A percentile compares a stretch with the other conserved stretches of the same genome.
Evolutionary conservation across 495 filamentous ascomycete genomes (phyloP).

Genomic region (Penicillium argentinense): DNA sequence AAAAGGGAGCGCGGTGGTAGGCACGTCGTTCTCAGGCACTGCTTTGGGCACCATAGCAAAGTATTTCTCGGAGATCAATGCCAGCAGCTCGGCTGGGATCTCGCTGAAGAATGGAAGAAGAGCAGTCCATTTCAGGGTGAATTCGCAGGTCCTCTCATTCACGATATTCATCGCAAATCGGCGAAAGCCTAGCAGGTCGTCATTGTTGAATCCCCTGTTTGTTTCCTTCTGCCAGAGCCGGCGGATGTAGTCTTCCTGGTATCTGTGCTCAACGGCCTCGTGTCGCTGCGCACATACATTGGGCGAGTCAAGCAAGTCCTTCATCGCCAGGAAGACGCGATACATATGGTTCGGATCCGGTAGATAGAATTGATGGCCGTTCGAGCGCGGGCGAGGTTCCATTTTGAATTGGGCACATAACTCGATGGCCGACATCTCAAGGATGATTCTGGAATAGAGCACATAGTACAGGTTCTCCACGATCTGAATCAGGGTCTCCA

Average conservation of each 20-base stretch:
- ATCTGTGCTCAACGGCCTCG: slow-evolving; percentile 19
- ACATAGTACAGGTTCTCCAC: slow-evolving; percentile 39
- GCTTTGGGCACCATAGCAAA: slow-evolving; percentile 21
- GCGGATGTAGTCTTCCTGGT: slow-evolving; percentile 29
- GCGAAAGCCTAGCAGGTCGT: slow-evolving; percentile 38
- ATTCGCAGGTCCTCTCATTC: slow-evolving; percentile 17
- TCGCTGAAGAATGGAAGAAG: slow-evolving; percentile 25
- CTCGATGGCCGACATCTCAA: slow-evolving; percentile 40
- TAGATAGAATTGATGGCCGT: slow-evolving; percentile 16
- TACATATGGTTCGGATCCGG: slow-evolving; percentile 35
- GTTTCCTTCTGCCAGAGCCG: slow-evolving; percentile 11
- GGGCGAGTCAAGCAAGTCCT: slow-evolving; percentile 32
- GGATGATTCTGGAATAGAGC: slow-evolving; percentile 34
- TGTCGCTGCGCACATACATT: slow-evolving; percentile 26
- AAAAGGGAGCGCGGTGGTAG: slow-evolving; percentile 25
- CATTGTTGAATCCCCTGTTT: slow-evolving; percentile 3
- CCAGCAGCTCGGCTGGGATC: slow-evolving; percentile 27
- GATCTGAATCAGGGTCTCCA: slow-evolving; percentile 28
- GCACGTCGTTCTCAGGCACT: slow-evolving; percentile 13
- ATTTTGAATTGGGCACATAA: slow-evolving; percentile 31
- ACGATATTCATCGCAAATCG: slow-evolving; percentile 22
- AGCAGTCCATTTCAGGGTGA: slow-evolving; percentile 31
- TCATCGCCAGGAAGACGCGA: slow-evolving; percentile 32
- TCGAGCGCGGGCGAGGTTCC: slow-evolving; percentile 13
- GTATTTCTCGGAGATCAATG: slow-evolving; percentile 38